These are phyloP conservation scores for Fusarium abutilonis DNA, from an alignment of 2,329 filamentous ascomycete species.

Conservation along the genomic window DNA sequence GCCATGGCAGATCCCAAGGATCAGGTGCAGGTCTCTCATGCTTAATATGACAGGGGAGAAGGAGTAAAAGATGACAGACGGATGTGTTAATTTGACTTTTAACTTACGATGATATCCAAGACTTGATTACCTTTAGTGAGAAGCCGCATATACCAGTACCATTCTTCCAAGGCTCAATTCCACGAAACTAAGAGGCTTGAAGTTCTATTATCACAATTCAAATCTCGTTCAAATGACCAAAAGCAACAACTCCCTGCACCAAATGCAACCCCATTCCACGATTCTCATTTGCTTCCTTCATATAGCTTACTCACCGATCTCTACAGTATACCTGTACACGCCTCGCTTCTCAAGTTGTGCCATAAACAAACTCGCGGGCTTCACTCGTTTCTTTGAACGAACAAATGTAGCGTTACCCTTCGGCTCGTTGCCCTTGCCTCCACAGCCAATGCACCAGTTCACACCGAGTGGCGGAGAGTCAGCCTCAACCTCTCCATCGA, in stretches of 20 bases:
- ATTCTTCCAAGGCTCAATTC: no score
- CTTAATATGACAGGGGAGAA: neutral
- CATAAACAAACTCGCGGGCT: slow-evolving; percentile 31
- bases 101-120: slow-evolving; percentile 29
- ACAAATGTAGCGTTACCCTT: slow-evolving; percentile 29
- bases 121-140: slow-evolving; percentile 10
- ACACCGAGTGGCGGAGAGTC: slow-evolving; percentile 35
- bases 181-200: no score
- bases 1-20: slow-evolving; percentile 28
- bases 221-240: no score
- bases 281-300: no score
- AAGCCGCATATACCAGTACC: neutral
- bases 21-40: slow-evolving; percentile 12
- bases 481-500: slow-evolving; percentile 7
- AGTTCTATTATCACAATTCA: no score
- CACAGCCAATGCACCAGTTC: slow-evolving; percentile 40
- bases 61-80: neutral
- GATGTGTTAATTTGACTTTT: neutral
- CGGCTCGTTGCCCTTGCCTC: neutral
- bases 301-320: no score
- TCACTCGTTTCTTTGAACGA: neutral
- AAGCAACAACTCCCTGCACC: no score
- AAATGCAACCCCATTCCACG: no score
- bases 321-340: neutral
- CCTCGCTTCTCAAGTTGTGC: slow-evolving; percentile 21